Percentiles rank a stretch among this genome's conserved stretches.
These are phyloP conservation scores for Nemania serpens DNA, from an alignment of 2,329 filamentous ascomycete genomes.

Conservation along the genomic window DNA sequence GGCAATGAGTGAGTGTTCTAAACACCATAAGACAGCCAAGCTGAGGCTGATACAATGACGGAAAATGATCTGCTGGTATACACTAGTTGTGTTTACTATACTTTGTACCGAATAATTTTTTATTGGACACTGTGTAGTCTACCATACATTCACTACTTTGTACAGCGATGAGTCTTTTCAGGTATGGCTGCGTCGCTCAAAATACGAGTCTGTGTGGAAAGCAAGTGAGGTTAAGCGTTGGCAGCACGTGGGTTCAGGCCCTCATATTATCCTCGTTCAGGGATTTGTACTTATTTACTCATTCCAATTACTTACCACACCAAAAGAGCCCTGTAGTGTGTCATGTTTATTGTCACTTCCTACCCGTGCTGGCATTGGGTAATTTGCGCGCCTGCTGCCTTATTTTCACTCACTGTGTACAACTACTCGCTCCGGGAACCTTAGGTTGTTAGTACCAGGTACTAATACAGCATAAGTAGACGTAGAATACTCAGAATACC, in stretches of 20 bases:
- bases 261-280: neutral
- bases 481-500: too few species aligned
- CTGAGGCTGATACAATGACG: conserved; percentile 13
- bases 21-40: conserved; percentile 3
- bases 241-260: conserved; percentile 23
- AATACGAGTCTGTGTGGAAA: neutral
- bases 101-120: too few species aligned
- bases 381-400: too few species aligned
- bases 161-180: neutral
- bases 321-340: too few species aligned
- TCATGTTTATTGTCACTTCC: neutral
- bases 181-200: neutral
- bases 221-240: conserved; percentile 22
- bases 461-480: too few species aligned
- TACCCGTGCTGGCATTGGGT: too few species aligned
- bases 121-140: neutral
- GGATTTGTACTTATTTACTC: neutral
- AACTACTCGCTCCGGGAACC: too few species aligned
- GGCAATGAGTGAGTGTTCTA: conserved; percentile 6
- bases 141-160: neutral
- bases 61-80: neutral
- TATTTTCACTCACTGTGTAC: too few species aligned
- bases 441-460: too few species aligned
- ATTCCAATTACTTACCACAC: too few species aligned
- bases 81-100: too few species aligned